These are phyloP conservation scores for Lithospermum erythrorhizon DNA, from an alignment of 257 asterid genomes.

Conservation along the genomic window DNA sequence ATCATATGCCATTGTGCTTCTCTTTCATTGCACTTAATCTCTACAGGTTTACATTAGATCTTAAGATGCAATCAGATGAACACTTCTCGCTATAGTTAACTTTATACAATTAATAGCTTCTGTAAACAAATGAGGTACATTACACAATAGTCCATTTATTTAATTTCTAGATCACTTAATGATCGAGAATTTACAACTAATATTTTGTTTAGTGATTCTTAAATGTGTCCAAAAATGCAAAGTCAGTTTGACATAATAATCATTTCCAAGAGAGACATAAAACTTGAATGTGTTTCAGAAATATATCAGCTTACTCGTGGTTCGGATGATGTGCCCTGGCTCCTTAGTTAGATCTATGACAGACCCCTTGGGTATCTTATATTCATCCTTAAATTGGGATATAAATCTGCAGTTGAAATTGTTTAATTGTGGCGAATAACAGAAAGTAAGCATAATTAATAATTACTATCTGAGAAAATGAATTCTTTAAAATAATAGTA, in stretches of 20 bases:
- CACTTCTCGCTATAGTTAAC: too few species aligned
- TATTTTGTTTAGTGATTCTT: too few species aligned
- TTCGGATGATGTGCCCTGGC: slow-evolving; percentile 50
- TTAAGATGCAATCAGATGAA: not conserved
- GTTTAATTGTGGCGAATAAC: not conserved
- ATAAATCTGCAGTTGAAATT: slow-evolving; percentile 46
- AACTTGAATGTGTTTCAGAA: not conserved
- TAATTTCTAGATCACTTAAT: too few species aligned
- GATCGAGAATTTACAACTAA: too few species aligned
- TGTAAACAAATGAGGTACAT: too few species aligned
- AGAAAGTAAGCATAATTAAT: not conserved
- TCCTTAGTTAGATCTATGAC: slow-evolving; percentile 65
- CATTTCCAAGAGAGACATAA: not conserved
- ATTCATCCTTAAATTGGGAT: slow-evolving; percentile 76
- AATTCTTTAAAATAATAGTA: not conserved
- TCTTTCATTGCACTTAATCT: not conserved
- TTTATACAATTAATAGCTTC: too few species aligned
- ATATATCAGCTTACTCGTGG: slow-evolving; percentile 45
- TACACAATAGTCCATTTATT: too few species aligned
- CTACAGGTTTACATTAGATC: not conserved
- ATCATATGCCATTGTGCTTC: too few species aligned
- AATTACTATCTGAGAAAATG: not conserved
- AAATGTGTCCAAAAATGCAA: not conserved
- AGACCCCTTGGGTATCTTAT: slow-evolving; percentile 75
- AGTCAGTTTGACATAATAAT: not conserved